Evolutionary conservation across 1,284 basidiomycete species (phyloP), one percentile per base, ranked within the genome.

Genomic region (Sphagnurus paluster): DNA sequence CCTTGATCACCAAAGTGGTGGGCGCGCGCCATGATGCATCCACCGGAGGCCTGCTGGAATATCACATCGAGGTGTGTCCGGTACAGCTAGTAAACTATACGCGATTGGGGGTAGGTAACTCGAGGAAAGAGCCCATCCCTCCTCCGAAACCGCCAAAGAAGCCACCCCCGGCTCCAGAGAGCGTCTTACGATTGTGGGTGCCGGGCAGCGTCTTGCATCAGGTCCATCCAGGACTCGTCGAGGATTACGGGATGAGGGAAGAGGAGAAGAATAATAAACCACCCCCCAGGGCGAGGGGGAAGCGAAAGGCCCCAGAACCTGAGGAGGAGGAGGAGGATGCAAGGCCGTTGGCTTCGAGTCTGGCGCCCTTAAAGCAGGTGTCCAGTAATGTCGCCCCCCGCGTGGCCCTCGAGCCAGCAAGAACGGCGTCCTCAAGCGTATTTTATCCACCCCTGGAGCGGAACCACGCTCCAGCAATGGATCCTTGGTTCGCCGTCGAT

Each of bases 201-300:
- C 68, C 74, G 3, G 72, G 65, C 0, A 67, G 65, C 26, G 70
- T 80, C 52, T 58, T 79, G 39, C 62, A 66, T 29, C 70, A 74
- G 53, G 76, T 75, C 16, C 67, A 72, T 49, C 72, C 74, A 1
- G 62, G 61, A n/a, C 54, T 74, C 13, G 66, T 70, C 9, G 64
- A 68, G 42, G 52, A 52, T 32, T 42, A 45, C 39, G 40, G 28
- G 30, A 58, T 65, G 46, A 47, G 39, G 21, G 46, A 35, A 17
- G 48, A 53, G 16, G 37, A 28, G 10, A 42, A 38, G 39, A 42
- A 46, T 37, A 53, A 35, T 28, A 59, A 56, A 34, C 46, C 51
- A 34, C 37, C n/a, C n/a, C n/a, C 44, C 10, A 57, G 46, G 25
- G 47, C 52, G 14, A 54, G 47, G 32, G 44, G 43, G 7, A 56